Evolutionary conservation across 768 basidiomycete species (phyloP).

Genomic region (Termitomyces sp.): DNA sequence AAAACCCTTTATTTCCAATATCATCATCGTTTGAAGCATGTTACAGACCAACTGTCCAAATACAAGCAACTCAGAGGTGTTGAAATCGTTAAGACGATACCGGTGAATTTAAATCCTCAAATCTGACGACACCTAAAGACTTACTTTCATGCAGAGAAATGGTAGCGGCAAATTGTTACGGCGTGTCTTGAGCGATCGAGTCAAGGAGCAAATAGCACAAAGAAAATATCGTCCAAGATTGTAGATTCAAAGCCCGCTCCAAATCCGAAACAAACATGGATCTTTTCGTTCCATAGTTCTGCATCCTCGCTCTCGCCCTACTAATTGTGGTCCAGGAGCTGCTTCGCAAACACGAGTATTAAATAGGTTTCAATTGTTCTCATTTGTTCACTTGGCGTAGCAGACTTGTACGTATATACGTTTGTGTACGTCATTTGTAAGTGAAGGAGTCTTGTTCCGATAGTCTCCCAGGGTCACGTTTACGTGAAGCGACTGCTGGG

Average conservation of each 20-base stretch:
- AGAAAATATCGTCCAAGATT: slow-evolving; percentile 11
- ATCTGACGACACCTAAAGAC: background rate
- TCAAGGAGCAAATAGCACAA: slow-evolving; percentile 6
- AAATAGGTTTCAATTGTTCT: background rate
- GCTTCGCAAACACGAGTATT: background rate
- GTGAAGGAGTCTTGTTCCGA: too few species aligned
- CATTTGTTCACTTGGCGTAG: background rate
- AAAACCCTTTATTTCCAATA: slow-evolving; percentile 3
- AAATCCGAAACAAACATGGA: background rate
- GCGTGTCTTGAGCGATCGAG: slow-evolving; percentile 30
- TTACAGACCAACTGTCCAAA: slow-evolving; percentile 38
- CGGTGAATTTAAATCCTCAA: slow-evolving; percentile 13
- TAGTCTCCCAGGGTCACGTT: background rate
- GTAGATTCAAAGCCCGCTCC: background rate
- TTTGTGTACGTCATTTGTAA: too few species aligned
- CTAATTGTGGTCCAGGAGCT: background rate
- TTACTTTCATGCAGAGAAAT: slow-evolving; percentile 31
- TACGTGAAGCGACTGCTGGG: too few species aligned
- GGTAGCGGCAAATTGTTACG: slow-evolving; percentile 52
- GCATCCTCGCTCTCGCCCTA: background rate
- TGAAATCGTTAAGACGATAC: slow-evolving; percentile 26
- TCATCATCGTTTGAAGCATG: slow-evolving; percentile 26
- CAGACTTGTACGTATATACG: background rate
- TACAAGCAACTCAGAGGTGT: slow-evolving; percentile 50
- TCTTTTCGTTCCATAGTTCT: too few species aligned